These are phyloP conservation scores for Hortaea sp. DNA, from an alignment of 2,329 filamentous ascomycete genomes.

Conservation along the genomic window DNA sequence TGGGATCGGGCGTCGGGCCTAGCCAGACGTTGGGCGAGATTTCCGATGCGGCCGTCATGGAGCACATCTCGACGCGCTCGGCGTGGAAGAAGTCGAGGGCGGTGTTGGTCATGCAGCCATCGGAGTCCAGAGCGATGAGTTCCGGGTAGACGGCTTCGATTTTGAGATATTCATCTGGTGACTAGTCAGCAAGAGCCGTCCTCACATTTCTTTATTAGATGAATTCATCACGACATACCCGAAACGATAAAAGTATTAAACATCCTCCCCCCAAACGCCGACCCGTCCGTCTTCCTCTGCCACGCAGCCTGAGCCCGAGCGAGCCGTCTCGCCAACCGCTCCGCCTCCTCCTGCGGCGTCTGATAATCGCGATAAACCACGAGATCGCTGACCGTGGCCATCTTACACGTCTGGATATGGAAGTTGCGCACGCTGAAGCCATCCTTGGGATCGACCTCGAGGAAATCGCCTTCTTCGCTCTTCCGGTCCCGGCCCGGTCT, in stretches of 20 bases:
- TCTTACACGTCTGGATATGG: constrained; percentile 86
- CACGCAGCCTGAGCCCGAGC: constrained; percentile 68
- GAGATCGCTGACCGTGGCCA: constrained; percentile 81
- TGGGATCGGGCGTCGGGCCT: constrained; percentile 70
- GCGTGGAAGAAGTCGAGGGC: constrained; percentile 83
- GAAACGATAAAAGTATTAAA: constrained; percentile 80
- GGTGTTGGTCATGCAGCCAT: constrained; percentile 61
- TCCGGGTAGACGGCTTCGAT: constrained; percentile 62
- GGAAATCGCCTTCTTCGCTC: constrained; percentile 51
- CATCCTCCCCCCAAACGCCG: constrained; percentile 29
- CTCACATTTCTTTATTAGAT: background rate
- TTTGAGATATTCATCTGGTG: constrained; percentile 51
- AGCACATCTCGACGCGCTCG: constrained; percentile 85
- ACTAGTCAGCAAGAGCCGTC: constrained; percentile 5
- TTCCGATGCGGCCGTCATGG: constrained; percentile 81
- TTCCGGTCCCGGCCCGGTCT: constrained; percentile 13
- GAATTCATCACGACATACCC: constrained; percentile 32
- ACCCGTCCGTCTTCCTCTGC: constrained; percentile 53
- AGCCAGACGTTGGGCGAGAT: constrained; percentile 86
- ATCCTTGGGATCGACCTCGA: constrained; percentile 74
- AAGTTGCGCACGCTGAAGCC: constrained; percentile 97
- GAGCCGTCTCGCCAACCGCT: constrained; percentile 54
- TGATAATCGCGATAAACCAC: constrained; percentile 77
- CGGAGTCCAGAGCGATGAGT: constrained; percentile 65
- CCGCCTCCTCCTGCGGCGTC: constrained; percentile 50